Evolutionary conservation across 495 filamentous ascomycete species (phyloP).

Genomic region (Lepraria neglecta): DNA sequence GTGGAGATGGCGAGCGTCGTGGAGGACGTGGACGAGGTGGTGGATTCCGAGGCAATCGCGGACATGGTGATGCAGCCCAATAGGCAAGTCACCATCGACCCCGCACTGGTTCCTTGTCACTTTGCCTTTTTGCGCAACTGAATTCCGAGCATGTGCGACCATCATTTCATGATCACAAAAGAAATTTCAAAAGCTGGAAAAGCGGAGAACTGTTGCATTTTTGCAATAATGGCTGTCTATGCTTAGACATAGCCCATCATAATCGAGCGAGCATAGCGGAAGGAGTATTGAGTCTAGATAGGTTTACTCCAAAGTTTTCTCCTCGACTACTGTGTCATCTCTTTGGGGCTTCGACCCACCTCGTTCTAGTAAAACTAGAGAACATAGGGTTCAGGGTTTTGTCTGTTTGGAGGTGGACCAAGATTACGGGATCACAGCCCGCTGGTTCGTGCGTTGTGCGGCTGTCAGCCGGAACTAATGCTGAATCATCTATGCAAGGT

Average conservation of each 20-base stretch:
- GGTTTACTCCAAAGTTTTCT: background rate
- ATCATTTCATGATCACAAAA: background rate
- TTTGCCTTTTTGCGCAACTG: background rate
- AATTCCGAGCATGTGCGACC: background rate
- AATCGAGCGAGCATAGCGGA: slow-evolving; percentile 22
- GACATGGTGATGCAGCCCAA: slow-evolving; percentile 24
- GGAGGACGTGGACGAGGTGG: slow-evolving; percentile 25
- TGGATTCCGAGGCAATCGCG: slow-evolving; percentile 21
- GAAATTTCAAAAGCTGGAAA: background rate
- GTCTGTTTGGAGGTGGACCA: background rate
- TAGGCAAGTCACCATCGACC: slow-evolving; percentile 11
- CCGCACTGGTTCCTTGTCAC: slow-evolving; percentile 1
- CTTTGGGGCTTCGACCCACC: background rate
- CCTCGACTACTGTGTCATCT: background rate
- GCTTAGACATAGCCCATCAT: slow-evolving; percentile 13
- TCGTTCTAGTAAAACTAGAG: background rate
- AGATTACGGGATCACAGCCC: background rate
- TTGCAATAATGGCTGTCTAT: slow-evolving; percentile 6
- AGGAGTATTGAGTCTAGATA: slow-evolving; percentile 19
- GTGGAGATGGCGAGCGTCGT: slow-evolving; percentile 40
- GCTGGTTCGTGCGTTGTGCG: slow-evolving; percentile 17
- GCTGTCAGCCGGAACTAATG: slow-evolving; percentile 15
- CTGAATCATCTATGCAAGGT: slow-evolving; percentile 19
- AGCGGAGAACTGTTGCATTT: slow-evolving; percentile 2
- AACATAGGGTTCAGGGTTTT: background rate